phyloP scores from a whole-genome alignment of 2,329 filamentous ascomycete genomes.

The Dactylellina drechsleri region DNA sequence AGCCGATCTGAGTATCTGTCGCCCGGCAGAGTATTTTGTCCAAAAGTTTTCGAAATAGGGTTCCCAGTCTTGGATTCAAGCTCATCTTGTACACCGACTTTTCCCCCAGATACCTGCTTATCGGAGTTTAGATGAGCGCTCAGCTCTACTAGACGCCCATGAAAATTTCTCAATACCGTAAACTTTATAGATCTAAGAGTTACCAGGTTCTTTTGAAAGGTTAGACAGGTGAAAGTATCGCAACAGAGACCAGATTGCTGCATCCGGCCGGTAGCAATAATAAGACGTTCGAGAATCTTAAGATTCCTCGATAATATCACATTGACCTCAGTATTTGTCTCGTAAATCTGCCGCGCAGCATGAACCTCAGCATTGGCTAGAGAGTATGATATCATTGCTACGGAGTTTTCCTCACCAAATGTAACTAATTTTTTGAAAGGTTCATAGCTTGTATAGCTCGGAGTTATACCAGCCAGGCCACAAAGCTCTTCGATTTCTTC shows the following conservation, averaged over 20 bases:
- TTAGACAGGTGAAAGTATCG: too few relatives aligned
- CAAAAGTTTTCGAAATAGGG: too few relatives aligned
- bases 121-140: background rate
- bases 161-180: background rate
- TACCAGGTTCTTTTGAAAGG: background rate
- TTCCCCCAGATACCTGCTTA: background rate
- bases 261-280: conserved; percentile 13
- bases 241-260: conserved; percentile 12
- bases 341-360: too few relatives aligned
- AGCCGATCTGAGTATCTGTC: too few relatives aligned
- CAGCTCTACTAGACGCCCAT: background rate
- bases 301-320: conserved; percentile 2
- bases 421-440: background rate
- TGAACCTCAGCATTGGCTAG: background rate
- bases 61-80: too few relatives aligned
- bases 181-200: background rate
- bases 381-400: conserved; percentile 14
- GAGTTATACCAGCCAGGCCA: conserved; percentile 18
- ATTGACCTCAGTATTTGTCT: background rate
- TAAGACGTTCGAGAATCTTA: conserved; percentile 1
- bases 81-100: too few relatives aligned
- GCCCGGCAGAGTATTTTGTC: too few relatives aligned
- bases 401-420: conserved; percentile 8
- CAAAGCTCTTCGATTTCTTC: conserved; percentile 33
- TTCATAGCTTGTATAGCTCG: background rate